phyloP scores from a whole-genome alignment of 352 stramenopile genomes.

The Pythium phragmiticola region DNA sequence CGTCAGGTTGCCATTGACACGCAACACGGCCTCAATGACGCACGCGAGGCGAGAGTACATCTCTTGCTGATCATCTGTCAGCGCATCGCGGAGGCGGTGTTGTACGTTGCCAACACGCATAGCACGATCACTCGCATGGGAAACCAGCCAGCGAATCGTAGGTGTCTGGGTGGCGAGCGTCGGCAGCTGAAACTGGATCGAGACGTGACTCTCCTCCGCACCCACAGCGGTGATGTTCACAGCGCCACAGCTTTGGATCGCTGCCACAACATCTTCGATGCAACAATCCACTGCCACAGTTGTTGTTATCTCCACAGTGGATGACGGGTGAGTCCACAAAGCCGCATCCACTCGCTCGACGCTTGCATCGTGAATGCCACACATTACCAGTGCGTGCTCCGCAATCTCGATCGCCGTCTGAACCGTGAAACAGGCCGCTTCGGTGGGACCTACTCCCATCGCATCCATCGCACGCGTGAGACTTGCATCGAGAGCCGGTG shows the following conservation, averaged over 20 bases:
- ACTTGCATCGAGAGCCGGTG: background rate
- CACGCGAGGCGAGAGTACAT: background rate
- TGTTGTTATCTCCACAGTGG: constrained; percentile 18
- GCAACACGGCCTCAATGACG: constrained; percentile 2
- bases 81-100: constrained; percentile 1
- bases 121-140: background rate
- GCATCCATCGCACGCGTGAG: constrained; percentile 15
- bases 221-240: background rate
- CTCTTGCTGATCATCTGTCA: background rate
- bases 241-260: constrained; percentile 2
- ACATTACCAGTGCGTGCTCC: constrained; percentile 5
- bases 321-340: constrained; percentile 8
- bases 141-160: constrained; percentile 10
- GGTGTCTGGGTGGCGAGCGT: constrained; percentile 1
- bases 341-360: constrained; percentile 14
- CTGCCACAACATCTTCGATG: background rate
- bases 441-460: constrained; percentile 7
- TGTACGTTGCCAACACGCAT: background rate
- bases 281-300: background rate
- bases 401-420: constrained; percentile 2
- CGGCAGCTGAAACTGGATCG: constrained; percentile 16
- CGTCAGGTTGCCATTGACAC: background rate
- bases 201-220: background rate
- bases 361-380: background rate
- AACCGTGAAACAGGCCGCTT: constrained; percentile 11